phyloP scores from a whole-genome alignment of 768 basidiomycete genomes.

The Gelatoporia subvermispora region DNA sequence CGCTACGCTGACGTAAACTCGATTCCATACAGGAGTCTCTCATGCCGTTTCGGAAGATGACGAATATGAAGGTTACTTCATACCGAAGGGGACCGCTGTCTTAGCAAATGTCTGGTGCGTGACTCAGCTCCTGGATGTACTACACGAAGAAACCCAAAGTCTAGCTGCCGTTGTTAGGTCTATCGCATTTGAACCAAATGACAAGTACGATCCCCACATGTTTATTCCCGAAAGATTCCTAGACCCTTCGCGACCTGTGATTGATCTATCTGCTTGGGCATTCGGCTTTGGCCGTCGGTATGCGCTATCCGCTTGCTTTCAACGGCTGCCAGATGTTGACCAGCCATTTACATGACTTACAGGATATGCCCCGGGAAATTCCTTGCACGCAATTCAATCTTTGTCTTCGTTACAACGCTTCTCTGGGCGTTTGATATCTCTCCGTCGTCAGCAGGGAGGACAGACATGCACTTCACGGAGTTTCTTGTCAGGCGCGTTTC shows the following conservation, averaged over 20 bases:
- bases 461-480: constrained; percentile 1
- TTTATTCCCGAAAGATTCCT: constrained; percentile 20
- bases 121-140: not conserved
- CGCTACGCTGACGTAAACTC: too few species aligned
- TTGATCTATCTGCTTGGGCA: constrained; percentile 1
- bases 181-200: constrained; percentile 5
- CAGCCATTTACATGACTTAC: too few species aligned
- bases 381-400: constrained; percentile 11
- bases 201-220: constrained; percentile 7
- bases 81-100: constrained; percentile 12
- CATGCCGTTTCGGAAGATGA: constrained; percentile 17
- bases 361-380: constrained; percentile 12
- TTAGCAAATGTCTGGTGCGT: constrained; percentile 19
- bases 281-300: constrained; percentile 14
- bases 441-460: not conserved
- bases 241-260: not conserved
- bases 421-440: constrained; percentile 12
- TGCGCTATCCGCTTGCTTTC: not conserved
- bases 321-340: not conserved
- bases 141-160: too few species aligned
- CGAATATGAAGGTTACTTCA: constrained; percentile 17
- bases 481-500: constrained; percentile 6
- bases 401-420: constrained; percentile 9
- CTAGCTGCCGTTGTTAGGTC: too few species aligned
- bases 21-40: constrained; percentile 9